Evolutionary conservation across 805 yeast species (phyloP).

Genomic region (Candida ulmi): DNA sequence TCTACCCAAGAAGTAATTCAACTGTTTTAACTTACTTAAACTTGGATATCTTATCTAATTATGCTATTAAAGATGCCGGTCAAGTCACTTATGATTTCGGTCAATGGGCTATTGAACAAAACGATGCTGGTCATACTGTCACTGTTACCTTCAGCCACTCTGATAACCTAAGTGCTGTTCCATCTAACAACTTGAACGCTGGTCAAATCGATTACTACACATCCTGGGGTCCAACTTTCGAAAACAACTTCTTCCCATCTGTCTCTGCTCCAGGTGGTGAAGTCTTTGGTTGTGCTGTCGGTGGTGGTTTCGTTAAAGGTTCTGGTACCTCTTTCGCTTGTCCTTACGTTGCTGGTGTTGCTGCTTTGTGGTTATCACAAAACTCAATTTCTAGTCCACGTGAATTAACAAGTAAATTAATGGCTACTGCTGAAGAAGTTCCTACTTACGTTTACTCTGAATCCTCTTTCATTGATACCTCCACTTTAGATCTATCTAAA

Average conservation of each 20-base stretch:
- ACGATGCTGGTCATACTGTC: slow-evolving; percentile 4
- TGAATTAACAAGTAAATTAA: slow-evolving; percentile 1
- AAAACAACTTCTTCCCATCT: slow-evolving; percentile 12
- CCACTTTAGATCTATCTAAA: slow-evolving; percentile 1
- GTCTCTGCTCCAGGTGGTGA: slow-evolving; percentile 15
- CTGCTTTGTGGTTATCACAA: slow-evolving; percentile 7
- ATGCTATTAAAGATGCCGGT: slow-evolving; percentile 3
- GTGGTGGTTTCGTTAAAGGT: slow-evolving; percentile 5
- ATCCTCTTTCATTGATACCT: slow-evolving; percentile 1
- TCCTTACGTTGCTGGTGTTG: slow-evolving; percentile 15
- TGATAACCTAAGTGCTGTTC: not conserved
- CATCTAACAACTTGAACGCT: slow-evolving; percentile 1
- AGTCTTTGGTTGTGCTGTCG: slow-evolving; percentile 10
- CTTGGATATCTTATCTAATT: no score
- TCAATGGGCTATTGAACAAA: slow-evolving; percentile 6
- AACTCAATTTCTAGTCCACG: slow-evolving; percentile 4
- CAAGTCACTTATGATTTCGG: slow-evolving; percentile 6
- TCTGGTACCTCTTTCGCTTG: slow-evolving; percentile 13
- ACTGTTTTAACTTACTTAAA: not conserved
- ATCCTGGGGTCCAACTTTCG: slow-evolving; percentile 16
- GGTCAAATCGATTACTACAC: slow-evolving; percentile 10
- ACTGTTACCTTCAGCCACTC: slow-evolving; percentile 1
- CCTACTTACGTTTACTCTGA: not conserved
- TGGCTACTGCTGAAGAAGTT: slow-evolving; percentile 5
- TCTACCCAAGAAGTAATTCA: not conserved